Conservation (phyloP, 2,329 filamentous ascomycete genomes). For the Penicillium sp. region DNA sequence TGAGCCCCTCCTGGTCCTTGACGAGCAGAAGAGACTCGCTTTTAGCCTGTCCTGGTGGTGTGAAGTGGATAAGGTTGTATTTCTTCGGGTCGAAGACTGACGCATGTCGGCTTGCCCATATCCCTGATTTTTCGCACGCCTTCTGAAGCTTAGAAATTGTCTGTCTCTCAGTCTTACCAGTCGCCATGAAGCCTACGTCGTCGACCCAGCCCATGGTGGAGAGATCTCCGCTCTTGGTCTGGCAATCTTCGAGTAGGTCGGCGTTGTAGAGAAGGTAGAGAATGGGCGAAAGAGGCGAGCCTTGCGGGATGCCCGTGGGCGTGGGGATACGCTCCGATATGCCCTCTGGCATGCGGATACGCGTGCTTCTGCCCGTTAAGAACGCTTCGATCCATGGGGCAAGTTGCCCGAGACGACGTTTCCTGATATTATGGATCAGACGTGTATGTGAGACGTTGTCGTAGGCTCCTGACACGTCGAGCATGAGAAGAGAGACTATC, state of each 20-base stretch:
- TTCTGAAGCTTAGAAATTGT: not conserved
- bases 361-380: not conserved
- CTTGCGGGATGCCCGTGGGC: slow-evolving; percentile 23
- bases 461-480: slow-evolving; percentile 14
- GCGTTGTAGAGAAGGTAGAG: slow-evolving; percentile 30
- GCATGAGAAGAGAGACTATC: slow-evolving; percentile 3
- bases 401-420: not conserved
- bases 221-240: not conserved
- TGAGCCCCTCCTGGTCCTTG: too few relatives aligned
- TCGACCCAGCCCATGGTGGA: slow-evolving; percentile 8
- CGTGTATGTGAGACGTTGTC: slow-evolving; percentile 7
- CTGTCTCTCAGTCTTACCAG: not conserved
- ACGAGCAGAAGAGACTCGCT: not conserved
- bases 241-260: slow-evolving; percentile 20
- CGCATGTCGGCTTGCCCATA: not conserved
- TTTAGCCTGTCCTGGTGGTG: not conserved
- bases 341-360: not conserved
- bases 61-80: not conserved
- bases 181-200: not conserved
- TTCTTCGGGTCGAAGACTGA: not conserved
- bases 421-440: not conserved
- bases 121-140: not conserved
- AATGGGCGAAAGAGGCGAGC: slow-evolving; percentile 25
- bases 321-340: not conserved
- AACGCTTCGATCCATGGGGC: not conserved